These are phyloP conservation scores for Scheffersomyces titani DNA, from an alignment of 1,139 yeast genomes.

Conservation along the genomic window DNA sequence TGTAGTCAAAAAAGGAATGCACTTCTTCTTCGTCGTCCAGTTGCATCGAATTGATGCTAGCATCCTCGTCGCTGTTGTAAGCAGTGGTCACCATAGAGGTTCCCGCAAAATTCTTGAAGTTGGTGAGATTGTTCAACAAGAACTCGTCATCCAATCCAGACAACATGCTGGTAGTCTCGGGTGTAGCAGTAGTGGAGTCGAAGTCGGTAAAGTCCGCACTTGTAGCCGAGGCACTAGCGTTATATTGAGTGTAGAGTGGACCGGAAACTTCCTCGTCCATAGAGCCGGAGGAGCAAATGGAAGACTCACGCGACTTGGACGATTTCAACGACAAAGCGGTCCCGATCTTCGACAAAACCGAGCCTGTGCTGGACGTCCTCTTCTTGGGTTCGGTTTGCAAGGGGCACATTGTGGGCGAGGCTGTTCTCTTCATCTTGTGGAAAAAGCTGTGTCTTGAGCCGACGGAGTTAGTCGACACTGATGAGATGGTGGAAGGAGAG, in stretches of 20 bases:
- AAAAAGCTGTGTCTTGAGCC: conserved; percentile 2
- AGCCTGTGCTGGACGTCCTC: conserved; percentile 15
- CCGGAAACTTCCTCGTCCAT: background rate
- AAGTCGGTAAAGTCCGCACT: background rate
- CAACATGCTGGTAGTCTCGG: conserved; percentile 2
- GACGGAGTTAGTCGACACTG: background rate
- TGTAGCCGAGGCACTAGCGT: background rate
- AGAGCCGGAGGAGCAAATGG: background rate
- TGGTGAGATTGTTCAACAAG: conserved; percentile 23
- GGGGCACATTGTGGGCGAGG: conserved; percentile 1
- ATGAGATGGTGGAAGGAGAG: conserved; percentile 7
- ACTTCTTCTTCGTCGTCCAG: conserved; percentile 14
- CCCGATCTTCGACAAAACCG: conserved; percentile 14
- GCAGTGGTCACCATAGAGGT: conserved; percentile 21
- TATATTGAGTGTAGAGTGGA: background rate
- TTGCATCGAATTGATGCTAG: conserved; percentile 19
- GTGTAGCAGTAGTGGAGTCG: conserved; percentile 1
- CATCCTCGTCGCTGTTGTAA: conserved; percentile 12
- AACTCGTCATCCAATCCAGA: conserved; percentile 28
- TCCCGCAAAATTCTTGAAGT: conserved; percentile 35
- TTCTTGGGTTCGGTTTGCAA: conserved; percentile 1
- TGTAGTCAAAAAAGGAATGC: conserved; percentile 10
- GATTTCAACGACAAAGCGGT: conserved; percentile 15
- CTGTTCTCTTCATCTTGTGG: conserved; percentile 5
- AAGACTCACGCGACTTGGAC: conserved; percentile 12